Base-by-base conservation (phyloP, 495 filamentous ascomycete species). In the Penicillium angulare region DNA sequence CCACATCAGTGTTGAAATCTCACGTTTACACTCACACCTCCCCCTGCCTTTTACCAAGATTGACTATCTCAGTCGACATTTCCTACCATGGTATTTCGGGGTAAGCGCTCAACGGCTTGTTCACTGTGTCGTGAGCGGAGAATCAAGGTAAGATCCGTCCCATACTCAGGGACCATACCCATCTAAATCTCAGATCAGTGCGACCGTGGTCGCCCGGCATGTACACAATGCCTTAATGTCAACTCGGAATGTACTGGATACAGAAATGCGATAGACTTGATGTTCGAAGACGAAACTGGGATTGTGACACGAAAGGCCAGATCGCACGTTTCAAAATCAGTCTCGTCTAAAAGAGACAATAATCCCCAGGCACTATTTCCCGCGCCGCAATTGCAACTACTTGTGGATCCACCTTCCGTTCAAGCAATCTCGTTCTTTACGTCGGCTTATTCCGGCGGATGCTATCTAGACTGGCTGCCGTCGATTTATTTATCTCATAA, bases 391-490 rank as follows among this genome's bases (percentile, higher is more conserved):
- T 38, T 52, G 24, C 50, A 40, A 39, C n/a, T 12, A 7, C 16
- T 46, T 0, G 17, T 32, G 18, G 42, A 52, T 20, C 43, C 50
- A 10, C 12, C 34, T 13, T 39, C 23, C 32, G 34, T 32, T 2
- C 32, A 27, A 16, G 50, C 42, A 5, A 44, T 47, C 7, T 32
- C 31, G 7, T 9, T 46, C 2, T 52, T 52, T 24, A 31, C 29
- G 10, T 40, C 23, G 23, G 32, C 31, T 20, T 52, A 32, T 41
- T 21, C 50, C 5, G 31, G 23, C 18, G 50, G 50, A 9, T 13
- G 36, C 7, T 52, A 46, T 16, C 50, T 52, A 9, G 50, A 52
- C 13, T 52, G 44, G 20, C 34, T 52, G 15, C 50, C 42, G 3
- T 32, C 12, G 10, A 24, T 52, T n/a, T 47, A 40, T 24, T 7